Evolutionary conservation across 2,329 filamentous ascomycete genomes (phyloP).

Genomic region (Lachnum nothofagi): DNA sequence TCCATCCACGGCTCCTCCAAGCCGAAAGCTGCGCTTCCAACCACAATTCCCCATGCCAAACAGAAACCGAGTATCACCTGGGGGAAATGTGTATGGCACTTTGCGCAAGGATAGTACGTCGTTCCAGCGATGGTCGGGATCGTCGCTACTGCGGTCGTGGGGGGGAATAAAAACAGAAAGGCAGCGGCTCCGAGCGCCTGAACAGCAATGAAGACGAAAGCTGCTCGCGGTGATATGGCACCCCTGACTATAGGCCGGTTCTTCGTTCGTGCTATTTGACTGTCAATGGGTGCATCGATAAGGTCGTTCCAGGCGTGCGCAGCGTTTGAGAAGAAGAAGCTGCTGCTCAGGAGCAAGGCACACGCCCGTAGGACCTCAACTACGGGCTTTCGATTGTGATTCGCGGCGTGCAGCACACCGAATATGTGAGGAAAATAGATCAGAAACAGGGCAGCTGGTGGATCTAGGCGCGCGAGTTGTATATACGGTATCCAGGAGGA

Average conservation of each 20-base stretch:
- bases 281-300: neutral
- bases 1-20: neutral
- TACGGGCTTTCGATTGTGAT: neutral
- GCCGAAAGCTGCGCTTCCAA: neutral
- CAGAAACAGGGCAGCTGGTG: neutral
- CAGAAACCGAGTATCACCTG: neutral
- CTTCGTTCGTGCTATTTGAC: neutral
- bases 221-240: neutral
- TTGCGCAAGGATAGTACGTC: conserved; percentile 2
- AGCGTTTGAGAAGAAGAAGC: neutral
- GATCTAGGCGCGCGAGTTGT: neutral
- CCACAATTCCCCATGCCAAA: neutral
- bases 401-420: neutral
- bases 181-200: neutral
- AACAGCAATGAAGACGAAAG: neutral
- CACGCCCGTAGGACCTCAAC: neutral
- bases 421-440: neutral
- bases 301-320: conserved; percentile 1
- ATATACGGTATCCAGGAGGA: neutral
- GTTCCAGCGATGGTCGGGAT: neutral
- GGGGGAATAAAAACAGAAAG: neutral
- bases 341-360: neutral
- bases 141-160: neutral
- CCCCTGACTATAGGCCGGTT: neutral
- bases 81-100: neutral